phyloP scores from a whole-genome alignment of 1,284 basidiomycete species.

The Cutaneotrichosporon arboriforme region DNA sequence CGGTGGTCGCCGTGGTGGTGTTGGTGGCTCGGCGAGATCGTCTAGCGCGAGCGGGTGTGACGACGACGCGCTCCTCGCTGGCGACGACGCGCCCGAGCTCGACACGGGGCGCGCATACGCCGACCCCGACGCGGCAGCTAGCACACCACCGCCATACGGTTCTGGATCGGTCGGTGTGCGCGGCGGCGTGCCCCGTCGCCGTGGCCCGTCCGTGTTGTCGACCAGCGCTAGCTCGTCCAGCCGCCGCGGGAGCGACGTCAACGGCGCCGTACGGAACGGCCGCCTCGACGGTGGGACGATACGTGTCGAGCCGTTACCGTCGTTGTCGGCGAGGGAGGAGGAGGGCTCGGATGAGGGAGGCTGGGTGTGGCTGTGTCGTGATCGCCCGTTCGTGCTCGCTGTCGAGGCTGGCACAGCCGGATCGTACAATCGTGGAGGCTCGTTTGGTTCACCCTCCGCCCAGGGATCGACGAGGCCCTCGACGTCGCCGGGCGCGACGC shows the following conservation, averaged over 20 bases:
- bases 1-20: not conserved
- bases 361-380: too few species aligned
- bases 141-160: not conserved
- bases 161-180: not conserved
- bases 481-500: too few species aligned
- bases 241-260: not conserved
- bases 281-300: not conserved
- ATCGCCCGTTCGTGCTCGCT: too few species aligned
- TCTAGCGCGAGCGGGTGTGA: slow-evolving; percentile 14
- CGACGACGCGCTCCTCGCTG: slow-evolving; percentile 1
- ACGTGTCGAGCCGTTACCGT: not conserved
- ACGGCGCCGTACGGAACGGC: slow-evolving; percentile 1
- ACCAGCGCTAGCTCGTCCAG: too few species aligned
- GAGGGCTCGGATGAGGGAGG: too few species aligned
- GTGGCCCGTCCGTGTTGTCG: not conserved
- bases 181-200: not conserved
- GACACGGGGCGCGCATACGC: not conserved
- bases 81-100: not conserved
- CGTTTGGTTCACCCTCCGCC: too few species aligned
- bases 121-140: not conserved
- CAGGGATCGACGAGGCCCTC: too few species aligned
- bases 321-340: too few species aligned
- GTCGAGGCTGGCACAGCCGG: too few species aligned
- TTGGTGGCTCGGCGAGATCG: not conserved
- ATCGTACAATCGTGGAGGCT: too few species aligned